phyloP scores from a whole-genome alignment of 192 early-diverging fungal species.

The Gigaspora rosea region DNA sequence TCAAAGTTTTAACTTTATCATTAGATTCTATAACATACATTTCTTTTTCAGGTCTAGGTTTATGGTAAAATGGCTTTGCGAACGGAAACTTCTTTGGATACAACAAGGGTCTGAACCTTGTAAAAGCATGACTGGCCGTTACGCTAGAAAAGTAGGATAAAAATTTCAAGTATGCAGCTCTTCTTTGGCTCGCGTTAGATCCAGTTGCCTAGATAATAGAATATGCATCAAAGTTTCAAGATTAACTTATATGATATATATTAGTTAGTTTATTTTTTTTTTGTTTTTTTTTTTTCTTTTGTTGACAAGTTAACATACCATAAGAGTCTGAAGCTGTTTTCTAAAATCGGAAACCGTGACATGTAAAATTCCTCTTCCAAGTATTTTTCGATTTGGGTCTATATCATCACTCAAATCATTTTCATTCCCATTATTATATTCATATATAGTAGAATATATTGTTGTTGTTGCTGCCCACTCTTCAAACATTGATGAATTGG shows the following conservation, averaged over 20 bases:
- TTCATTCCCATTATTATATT: neutral
- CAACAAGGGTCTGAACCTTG: constrained; percentile 40
- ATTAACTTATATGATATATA: too few species aligned
- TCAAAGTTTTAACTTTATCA: constrained; percentile 38
- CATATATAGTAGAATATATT: constrained; percentile 42
- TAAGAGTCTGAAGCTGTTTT: constrained; percentile 35
- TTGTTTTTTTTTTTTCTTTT: too few species aligned
- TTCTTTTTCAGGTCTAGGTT: constrained; percentile 20
- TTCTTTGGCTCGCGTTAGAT: too few species aligned
- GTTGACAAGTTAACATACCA: constrained; percentile 17
- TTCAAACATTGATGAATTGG: constrained; percentile 33
- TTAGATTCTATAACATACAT: constrained; percentile 35
- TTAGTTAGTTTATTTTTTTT: too few species aligned
- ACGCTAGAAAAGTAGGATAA: too few species aligned
- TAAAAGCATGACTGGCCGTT: neutral
- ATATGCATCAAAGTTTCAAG: too few species aligned
- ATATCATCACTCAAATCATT: constrained; percentile 21
- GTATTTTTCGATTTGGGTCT: constrained; percentile 31
- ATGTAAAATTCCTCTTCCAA: constrained; percentile 43
- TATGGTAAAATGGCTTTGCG: constrained; percentile 19
- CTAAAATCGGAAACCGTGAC: constrained; percentile 36
- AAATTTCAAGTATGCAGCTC: too few species aligned
- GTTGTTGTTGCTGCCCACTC: constrained; percentile 43
- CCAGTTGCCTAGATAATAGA: too few species aligned
- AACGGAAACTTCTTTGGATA: constrained; percentile 31